Evolutionary conservation across 768 basidiomycete genomes (phyloP).

Genomic region (Tylopilus sp.): DNA sequence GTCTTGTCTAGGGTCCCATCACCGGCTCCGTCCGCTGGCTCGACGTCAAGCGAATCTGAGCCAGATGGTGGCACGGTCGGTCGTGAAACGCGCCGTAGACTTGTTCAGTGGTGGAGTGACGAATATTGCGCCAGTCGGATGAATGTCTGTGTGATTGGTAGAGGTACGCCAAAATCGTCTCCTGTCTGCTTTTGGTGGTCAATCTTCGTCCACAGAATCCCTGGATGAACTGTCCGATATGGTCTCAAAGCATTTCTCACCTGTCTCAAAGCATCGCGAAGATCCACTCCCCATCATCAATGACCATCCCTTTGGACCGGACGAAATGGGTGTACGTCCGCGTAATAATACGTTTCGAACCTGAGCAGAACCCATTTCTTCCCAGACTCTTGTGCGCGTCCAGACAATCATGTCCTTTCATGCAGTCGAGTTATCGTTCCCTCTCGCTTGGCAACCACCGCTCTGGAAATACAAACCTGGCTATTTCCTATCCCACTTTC

Average conservation of each 20-base stretch:
- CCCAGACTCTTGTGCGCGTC: constrained; percentile 74
- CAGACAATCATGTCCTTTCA: constrained; percentile 89
- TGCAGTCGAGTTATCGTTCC: constrained; percentile 78
- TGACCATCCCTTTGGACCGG: constrained; percentile 73
- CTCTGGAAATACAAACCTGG: constrained; percentile 78
- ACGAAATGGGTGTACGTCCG: constrained; percentile 66
- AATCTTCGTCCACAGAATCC: constrained; percentile 48
- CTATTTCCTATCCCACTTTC: constrained; percentile 71
- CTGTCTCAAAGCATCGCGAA: constrained; percentile 59
- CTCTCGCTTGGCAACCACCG: constrained; percentile 67
- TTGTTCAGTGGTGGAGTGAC: constrained; percentile 81
- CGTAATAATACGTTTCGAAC: neutral
- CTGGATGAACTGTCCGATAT: constrained; percentile 67
- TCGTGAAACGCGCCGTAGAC: constrained; percentile 70
- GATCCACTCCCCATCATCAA: constrained; percentile 59
- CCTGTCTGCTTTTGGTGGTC: neutral
- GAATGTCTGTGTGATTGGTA: constrained; percentile 76
- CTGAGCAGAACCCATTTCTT: constrained; percentile 14
- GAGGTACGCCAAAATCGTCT: constrained; percentile 44
- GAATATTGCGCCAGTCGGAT: constrained; percentile 84
- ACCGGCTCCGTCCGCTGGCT: constrained; percentile 55
- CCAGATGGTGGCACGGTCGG: constrained; percentile 77
- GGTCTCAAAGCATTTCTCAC: constrained; percentile 66
- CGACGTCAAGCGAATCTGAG: constrained; percentile 54
- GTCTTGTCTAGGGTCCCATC: constrained; percentile 55